Conservation (phyloP, 257 asterid species). For the Nicotiana noctiflora region DNA sequence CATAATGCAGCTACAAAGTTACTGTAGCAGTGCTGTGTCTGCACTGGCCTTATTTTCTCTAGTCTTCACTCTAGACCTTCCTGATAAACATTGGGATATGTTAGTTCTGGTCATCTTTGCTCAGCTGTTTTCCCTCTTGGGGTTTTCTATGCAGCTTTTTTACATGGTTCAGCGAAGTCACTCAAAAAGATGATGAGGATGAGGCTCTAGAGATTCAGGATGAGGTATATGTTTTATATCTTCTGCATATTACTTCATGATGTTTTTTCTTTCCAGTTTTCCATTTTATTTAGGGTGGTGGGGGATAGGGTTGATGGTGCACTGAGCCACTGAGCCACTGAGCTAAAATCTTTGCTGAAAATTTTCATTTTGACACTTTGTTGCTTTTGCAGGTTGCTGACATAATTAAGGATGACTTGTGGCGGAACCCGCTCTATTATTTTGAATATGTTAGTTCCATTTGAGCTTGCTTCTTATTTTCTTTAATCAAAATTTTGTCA, state of each 20-base stretch:
- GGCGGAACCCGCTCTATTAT: constrained; percentile 57
- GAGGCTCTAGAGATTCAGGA: constrained; percentile 51
- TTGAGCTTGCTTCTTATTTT: not conserved
- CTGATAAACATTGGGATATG: not conserved
- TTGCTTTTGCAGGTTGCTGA: constrained; percentile 38
- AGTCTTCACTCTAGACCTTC: not conserved
- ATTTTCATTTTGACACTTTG: not conserved
- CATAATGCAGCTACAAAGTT: not conserved
- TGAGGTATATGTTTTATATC: constrained; percentile 41
- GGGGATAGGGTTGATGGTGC: not conserved
- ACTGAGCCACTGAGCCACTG: not conserved
- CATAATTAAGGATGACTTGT: constrained; percentile 55
- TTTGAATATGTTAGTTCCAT: constrained; percentile 32
- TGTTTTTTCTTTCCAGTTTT: not conserved
- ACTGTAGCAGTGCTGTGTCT: not conserved
- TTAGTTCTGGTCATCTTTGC: not conserved
- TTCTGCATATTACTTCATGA: not conserved
- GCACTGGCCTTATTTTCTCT: not conserved
- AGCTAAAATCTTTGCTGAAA: not conserved
- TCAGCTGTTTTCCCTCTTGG: not conserved
- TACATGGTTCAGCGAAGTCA: constrained; percentile 60
- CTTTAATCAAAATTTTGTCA: not conserved
- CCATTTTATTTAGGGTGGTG: too few species aligned
- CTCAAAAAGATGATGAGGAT: constrained; percentile 50
- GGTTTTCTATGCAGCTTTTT: constrained; percentile 61